Evolutionary conservation across 192 early-diverging fungal species (phyloP), one percentile per base, ranked within the genome.

Genomic region (Dimargaris xerosporica): DNA sequence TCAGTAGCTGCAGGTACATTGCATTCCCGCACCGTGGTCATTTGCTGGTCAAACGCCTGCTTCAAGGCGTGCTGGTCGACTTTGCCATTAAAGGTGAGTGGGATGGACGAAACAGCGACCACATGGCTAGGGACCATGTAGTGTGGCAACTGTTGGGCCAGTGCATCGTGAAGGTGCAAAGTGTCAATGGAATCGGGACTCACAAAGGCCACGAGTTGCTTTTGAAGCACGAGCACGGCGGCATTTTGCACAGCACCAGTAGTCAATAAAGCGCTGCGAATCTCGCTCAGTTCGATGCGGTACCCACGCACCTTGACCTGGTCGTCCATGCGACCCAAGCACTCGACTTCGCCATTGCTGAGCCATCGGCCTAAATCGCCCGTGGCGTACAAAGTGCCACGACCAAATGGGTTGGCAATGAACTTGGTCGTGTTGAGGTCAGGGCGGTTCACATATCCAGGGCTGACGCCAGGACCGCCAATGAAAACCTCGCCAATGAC

Each of bases 91-190:
- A 23, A 5, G 0, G 58, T 60, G 0, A 17, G 34, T 31, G 58
- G 58, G n/a, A 60, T 9, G 0, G 11, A 1, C n/a, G n/a, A 17
- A n/a, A n/a, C 11, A 60, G n/a, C 31, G 13, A 0, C 16, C 9
- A 60, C 6, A 25, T n/a, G n/a, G n/a, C 70, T 63, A 12, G 86
- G 86, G 23, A 89, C 73, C 55, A 83, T 83, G 64, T 89, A 89
- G 12, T 62, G 63, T 6, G 86, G 82, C 17, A 89, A 66, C 11
- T 11, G 28, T 11, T 52, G 11, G 9, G 1, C 50, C 15, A 52
- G 11, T n/a, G 0, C 28, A n/a, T 11, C 23, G n/a, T 19, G 13
- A n/a, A 9, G 0, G n/a, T n/a, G 50, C 9, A n/a, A n/a, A n/a
- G n/a, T n/a, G n/a, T 11, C 28, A 10, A 1, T 3, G 11, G 50